Percentiles rank a stretch among this genome's conserved stretches.
Conservation (phyloP, 805 yeast species). For the Candida khao-thaluensis region DNA sequence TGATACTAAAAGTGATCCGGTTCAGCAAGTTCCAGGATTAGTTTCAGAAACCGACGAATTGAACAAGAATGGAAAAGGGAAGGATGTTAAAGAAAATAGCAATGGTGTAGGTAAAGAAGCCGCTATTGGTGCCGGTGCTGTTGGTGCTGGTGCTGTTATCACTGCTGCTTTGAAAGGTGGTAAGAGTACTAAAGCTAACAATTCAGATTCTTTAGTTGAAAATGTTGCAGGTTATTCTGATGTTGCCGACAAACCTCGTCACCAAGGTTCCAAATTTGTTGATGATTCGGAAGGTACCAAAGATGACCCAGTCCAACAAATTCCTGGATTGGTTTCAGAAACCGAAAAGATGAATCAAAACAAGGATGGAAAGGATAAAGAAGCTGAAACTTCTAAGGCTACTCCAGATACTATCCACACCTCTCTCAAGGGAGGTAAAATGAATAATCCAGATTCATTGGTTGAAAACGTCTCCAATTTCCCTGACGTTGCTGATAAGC, state of each 20-base stretch:
- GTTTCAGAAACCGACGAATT: conserved; percentile 5
- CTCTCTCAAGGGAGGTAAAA: conserved; percentile 11
- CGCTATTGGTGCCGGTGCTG: too few relatives aligned
- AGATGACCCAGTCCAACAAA: conserved; percentile 10
- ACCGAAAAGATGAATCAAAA: conserved; percentile 3
- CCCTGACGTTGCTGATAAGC: conserved; percentile 5
- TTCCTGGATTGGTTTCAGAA: conserved; percentile 20
- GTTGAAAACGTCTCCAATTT: conserved; percentile 10
- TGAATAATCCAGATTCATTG: conserved; percentile 7
- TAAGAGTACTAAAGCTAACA: neutral
- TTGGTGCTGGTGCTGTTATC: too few relatives aligned
- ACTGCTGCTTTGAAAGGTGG: neutral
- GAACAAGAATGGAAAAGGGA: neutral
- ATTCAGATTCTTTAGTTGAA: conserved; percentile 11
- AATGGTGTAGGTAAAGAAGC: too few relatives aligned
- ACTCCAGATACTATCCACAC: too few relatives aligned
- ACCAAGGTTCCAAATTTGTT: conserved; percentile 10
- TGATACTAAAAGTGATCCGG: conserved; percentile 1
- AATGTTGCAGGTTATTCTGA: conserved; percentile 9
- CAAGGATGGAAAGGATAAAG: neutral
- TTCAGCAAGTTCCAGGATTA: conserved; percentile 1
- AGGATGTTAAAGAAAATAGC: conserved; percentile 7
- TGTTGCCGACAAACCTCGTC: conserved; percentile 15
- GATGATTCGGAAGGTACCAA: conserved; percentile 4
- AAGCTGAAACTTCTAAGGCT: conserved; percentile 1